These are phyloP conservation scores for Acanthamoeba royreba DNA, from an alignment of 208 protist genomes.

Conservation along the genomic window DNA sequence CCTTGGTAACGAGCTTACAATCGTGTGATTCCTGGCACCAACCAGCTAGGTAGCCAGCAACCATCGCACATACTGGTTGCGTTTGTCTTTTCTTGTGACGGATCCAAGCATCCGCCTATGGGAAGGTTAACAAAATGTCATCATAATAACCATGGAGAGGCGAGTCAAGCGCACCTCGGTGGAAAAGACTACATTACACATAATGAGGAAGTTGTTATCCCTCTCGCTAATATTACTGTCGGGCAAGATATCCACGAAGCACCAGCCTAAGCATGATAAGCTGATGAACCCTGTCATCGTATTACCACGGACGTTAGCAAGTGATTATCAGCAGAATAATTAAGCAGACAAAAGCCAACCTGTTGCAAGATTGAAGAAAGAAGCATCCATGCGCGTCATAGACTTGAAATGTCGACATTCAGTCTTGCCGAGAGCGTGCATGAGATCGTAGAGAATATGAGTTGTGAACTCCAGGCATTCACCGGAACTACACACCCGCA, in stretches of 20 bases:
- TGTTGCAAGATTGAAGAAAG: not conserved
- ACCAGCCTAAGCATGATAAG: not conserved
- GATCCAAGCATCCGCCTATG: not conserved
- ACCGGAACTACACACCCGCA: not conserved
- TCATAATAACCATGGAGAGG: not conserved
- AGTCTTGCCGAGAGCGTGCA: not conserved
- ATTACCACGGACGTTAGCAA: no score
- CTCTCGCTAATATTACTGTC: not conserved
- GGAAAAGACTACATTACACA: not conserved
- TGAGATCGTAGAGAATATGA: not conserved
- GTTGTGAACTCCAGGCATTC: not conserved
- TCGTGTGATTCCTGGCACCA: constrained; percentile 8
- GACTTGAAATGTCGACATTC: not conserved
- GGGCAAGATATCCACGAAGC: not conserved
- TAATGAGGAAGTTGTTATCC: constrained; percentile 18
- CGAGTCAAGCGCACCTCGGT: not conserved
- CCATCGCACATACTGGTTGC: constrained; percentile 7
- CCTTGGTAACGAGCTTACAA: not conserved
- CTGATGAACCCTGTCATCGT: not conserved
- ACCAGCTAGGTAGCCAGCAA: not conserved
- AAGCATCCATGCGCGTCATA: not conserved
- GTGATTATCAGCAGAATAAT: no score
- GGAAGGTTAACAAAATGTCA: no score
- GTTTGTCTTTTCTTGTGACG: not conserved
- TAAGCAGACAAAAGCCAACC: no score